Percentiles rank a stretch among this genome's conserved stretches.
Conservation (phyloP, 805 yeast genomes). For the Zygotorulaspora sp. region DNA sequence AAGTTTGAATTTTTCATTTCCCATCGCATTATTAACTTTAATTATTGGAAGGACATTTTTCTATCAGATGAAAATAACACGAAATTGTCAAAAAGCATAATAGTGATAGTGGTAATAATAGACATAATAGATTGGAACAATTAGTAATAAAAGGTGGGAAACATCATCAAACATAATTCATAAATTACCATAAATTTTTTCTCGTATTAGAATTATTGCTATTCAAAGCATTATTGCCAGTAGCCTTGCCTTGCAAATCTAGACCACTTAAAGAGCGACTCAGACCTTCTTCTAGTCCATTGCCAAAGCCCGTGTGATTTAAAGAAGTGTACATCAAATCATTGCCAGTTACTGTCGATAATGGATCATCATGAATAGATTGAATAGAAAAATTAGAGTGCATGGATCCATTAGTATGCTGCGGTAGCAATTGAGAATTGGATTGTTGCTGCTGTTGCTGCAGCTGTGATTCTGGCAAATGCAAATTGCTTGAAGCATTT, state of each 20-base stretch:
- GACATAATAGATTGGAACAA: slow-evolving; percentile 1
- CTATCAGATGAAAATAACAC: not conserved
- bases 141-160: not conserved
- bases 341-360: slow-evolving; percentile 13
- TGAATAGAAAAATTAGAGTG: slow-evolving; percentile 34
- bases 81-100: too few species aligned
- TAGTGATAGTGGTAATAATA: not conserved
- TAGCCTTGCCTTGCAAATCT: slow-evolving; percentile 25
- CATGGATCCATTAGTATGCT: slow-evolving; percentile 34
- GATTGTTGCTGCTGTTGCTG: slow-evolving; percentile 8
- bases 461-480: slow-evolving; percentile 10
- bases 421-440: slow-evolving; percentile 24
- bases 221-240: slow-evolving; percentile 5
- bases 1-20: too few species aligned
- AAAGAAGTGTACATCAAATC: slow-evolving; percentile 20
- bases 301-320: slow-evolving; percentile 17
- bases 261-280: slow-evolving; percentile 34
- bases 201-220: slow-evolving; percentile 10
- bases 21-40: too few species aligned
- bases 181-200: slow-evolving; percentile 14
- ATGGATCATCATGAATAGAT: slow-evolving; percentile 27
- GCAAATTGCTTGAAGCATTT: slow-evolving; percentile 6
- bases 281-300: slow-evolving; percentile 30
- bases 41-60: not conserved
- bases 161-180: slow-evolving; percentile 4